phyloP scores from a whole-genome alignment of 768 basidiomycete genomes.

The Amanita molliuscula region DNA sequence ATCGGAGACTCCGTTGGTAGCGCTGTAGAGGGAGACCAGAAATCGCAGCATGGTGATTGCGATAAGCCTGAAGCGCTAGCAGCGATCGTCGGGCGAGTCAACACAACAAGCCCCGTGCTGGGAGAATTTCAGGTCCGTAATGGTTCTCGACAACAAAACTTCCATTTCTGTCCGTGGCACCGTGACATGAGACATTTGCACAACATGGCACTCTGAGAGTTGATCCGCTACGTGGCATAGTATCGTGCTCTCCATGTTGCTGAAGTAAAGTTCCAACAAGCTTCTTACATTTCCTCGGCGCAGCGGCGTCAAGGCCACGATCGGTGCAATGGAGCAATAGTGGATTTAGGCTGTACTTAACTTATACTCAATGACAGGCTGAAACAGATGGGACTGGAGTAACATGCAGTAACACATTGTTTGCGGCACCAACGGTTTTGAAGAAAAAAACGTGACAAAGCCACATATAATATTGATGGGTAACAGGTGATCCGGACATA shows the following conservation, averaged over 20 bases:
- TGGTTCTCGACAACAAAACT: slow-evolving; percentile 3
- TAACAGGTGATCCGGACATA: slow-evolving; percentile 1
- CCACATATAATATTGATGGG: too few species aligned
- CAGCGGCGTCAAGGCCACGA: slow-evolving; percentile 3
- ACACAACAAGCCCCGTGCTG: neutral
- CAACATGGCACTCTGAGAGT: neutral
- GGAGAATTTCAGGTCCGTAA: neutral
- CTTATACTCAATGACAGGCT: neutral
- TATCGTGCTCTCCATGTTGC: neutral
- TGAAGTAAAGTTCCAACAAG: neutral
- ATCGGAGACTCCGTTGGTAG: too few species aligned
- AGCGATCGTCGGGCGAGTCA: too few species aligned
- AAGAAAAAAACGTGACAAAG: neutral
- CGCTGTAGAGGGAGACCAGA: too few species aligned
- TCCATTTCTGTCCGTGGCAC: slow-evolving; percentile 1
- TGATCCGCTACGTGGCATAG: slow-evolving; percentile 6
- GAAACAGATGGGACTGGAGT: slow-evolving; percentile 4
- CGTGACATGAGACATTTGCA: neutral
- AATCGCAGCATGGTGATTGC: too few species aligned
- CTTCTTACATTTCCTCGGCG: slow-evolving; percentile 1
- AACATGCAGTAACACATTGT: neutral
- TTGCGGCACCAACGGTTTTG: neutral
- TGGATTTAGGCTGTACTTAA: neutral
- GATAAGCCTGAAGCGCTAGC: too few species aligned
- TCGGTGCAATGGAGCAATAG: neutral